Evolutionary conservation across 2,329 filamentous ascomycete genomes (phyloP), one percentile per base, ranked within the genome.

Genomic region (Capronia coronata): DNA sequence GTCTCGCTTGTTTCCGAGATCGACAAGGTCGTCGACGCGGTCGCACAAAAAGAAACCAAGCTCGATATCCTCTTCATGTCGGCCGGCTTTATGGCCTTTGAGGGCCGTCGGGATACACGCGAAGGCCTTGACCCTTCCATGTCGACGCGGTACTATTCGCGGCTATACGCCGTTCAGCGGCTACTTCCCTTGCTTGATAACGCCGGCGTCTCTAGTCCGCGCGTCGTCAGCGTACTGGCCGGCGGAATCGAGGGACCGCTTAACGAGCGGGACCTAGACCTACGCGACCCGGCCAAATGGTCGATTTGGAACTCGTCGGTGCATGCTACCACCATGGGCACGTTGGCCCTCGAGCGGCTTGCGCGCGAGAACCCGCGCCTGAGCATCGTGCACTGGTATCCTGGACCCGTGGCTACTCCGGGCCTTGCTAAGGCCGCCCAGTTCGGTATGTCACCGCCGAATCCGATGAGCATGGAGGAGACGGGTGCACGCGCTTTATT

Each of bases 111-210:
- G 52, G 40, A 49, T 3, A 81, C 78, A 0, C 43, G 65, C 0
- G 81, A 84, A 63, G 77, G 75, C 2, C 67, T 84, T 1, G 71
- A 78, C 43, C 67, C 71, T 23, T 69, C 73, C 25, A 68, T 73
- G 22, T 69, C 74, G 8, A 68, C 83, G 10, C 67, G 68, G 22
- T 77, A 75, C 63, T 82, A 83, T 63, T 70, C 75, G 3, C 78
- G 80, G 14, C 71, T 76, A 52, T 76, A 78, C 32, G 76, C 82
- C 58, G 70, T 75, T 13, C 51, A 69, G 32, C 78, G 80, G 48
- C 71, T 84, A 0, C 72, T 82, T 8, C 79, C 80, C 0, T 69
- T 49, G n/a, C 47, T 49, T 3, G 45, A 49, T 27, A 27, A 27
- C 23, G 5, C 23, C 5, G 32, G 8, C 7, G 39, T 25, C 5